Conservation (phyloP, 345 rosid genomes). For the Corymbia maculata region DNA sequence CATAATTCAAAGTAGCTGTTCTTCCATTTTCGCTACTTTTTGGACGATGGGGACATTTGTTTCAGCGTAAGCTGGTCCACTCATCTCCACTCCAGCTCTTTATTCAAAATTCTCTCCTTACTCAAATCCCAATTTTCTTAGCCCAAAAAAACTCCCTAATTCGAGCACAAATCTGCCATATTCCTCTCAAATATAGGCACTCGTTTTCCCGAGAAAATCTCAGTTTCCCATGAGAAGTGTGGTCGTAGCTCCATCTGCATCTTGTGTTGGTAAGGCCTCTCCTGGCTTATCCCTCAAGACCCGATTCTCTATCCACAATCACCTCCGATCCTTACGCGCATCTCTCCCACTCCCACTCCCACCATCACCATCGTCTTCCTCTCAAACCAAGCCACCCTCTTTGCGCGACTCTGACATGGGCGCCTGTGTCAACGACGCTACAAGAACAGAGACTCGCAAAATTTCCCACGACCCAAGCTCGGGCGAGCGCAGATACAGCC, state of each 20-base stretch:
- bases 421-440: not conserved
- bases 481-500: not conserved
- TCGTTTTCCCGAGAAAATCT: slow-evolving; percentile 15
- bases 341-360: not conserved
- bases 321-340: not conserved
- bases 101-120: not conserved
- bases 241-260: not conserved
- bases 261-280: slow-evolving; percentile 9
- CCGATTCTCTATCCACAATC: not conserved
- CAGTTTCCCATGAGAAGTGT: slow-evolving; percentile 35
- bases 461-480: not conserved
- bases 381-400: not conserved
- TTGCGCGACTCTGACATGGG: not conserved
- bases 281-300: slow-evolving; percentile 3
- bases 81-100: not conserved
- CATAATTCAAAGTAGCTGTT: not conserved
- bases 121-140: not conserved
- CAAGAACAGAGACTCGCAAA: not conserved
- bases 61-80: not conserved
- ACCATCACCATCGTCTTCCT: not conserved
- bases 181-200: not conserved
- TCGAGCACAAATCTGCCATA: not conserved
- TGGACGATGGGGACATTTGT: not conserved
- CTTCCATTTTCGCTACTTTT: not conserved
- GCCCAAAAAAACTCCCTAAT: not conserved